phyloP scores from a whole-genome alignment of 345 rosid species.

The Moringa oleifera region DNA sequence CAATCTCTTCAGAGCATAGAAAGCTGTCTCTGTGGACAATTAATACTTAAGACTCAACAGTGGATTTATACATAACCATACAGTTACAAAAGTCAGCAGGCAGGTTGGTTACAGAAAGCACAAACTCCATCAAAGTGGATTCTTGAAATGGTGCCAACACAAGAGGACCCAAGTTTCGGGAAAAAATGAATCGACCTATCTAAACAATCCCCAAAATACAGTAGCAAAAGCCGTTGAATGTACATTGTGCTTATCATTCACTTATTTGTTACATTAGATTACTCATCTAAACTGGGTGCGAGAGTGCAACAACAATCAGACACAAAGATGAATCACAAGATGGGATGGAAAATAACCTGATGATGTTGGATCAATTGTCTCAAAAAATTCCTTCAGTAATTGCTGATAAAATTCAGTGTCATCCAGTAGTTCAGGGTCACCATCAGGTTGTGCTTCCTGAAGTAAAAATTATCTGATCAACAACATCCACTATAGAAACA shows the following conservation, averaged over 20 bases:
- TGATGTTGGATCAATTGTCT: conserved; percentile 63
- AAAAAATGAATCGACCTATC: background rate
- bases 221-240: too few species aligned
- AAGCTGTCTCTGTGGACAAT: conserved; percentile 50
- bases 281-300: too few species aligned
- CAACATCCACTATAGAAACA: too few species aligned
- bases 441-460: conserved; percentile 54
- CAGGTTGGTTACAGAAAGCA: too few species aligned
- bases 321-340: background rate
- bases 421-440: conserved; percentile 84
- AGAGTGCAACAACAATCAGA: too few species aligned
- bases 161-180: too few species aligned
- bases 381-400: conserved; percentile 76
- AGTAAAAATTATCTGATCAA: background rate
- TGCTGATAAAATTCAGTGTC: conserved; percentile 91
- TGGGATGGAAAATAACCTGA: conserved; percentile 33
- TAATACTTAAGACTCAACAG: conserved; percentile 9
- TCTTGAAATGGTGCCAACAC: too few species aligned
- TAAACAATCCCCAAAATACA: too few species aligned
- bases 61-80: background rate
- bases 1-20: conserved; percentile 61
- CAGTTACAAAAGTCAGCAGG: background rate
- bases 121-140: too few species aligned
- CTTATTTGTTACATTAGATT: too few species aligned
- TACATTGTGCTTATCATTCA: too few species aligned